phyloP scores from a whole-genome alignment of 306 rosid genomes.

The Vicia faba region DNA sequence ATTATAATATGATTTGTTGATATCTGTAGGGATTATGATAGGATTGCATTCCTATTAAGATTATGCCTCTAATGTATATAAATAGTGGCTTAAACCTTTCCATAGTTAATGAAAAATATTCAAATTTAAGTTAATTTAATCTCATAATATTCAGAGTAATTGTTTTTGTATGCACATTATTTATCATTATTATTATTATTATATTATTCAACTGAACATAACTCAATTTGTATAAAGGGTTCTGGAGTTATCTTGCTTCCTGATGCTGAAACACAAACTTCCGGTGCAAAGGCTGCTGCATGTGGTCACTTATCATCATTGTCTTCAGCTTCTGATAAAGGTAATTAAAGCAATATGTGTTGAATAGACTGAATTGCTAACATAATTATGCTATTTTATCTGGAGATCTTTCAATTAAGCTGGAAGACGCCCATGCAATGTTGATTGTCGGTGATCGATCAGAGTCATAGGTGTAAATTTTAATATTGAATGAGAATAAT shows the following conservation, averaged over 20 bases:
- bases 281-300: slow-evolving; percentile 96
- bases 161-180: slow-evolving; percentile 14
- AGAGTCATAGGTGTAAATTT: slow-evolving; percentile 14
- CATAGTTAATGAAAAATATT: too few species aligned
- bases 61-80: too few species aligned
- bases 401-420: background rate
- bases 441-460: background rate
- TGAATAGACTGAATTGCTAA: too few species aligned
- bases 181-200: slow-evolving; percentile 1
- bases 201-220: slow-evolving; percentile 1
- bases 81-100: too few species aligned
- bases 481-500: slow-evolving; percentile 14
- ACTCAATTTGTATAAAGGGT: slow-evolving; percentile 53
- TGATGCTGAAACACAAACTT: slow-evolving; percentile 69
- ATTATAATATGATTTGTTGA: too few species aligned
- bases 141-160: slow-evolving; percentile 17
- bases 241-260: slow-evolving; percentile 72
- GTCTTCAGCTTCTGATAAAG: slow-evolving; percentile 73
- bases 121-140: slow-evolving; percentile 11
- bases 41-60: too few species aligned
- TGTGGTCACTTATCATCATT: slow-evolving; percentile 80
- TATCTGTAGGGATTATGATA: too few species aligned
- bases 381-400: background rate
- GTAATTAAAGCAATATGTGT: slow-evolving; percentile 41
- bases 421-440: slow-evolving; percentile 4